Percentiles rank a stretch among this genome's conserved stretches.
Conservation (phyloP, 2,329 filamentous ascomycete species). For the Exophiala mesophila region DNA sequence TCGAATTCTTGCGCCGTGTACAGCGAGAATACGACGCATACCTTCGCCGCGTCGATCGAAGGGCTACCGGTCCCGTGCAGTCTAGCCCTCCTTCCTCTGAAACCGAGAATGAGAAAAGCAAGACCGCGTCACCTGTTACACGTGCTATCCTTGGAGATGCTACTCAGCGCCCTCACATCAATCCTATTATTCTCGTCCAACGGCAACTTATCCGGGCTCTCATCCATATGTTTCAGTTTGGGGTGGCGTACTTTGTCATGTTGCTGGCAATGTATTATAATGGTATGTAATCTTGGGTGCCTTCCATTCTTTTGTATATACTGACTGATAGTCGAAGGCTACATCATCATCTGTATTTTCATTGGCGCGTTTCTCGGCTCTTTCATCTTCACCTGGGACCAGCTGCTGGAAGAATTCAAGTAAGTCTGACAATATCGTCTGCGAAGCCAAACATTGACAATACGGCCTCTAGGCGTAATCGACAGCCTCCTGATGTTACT, state of each 20-base stretch:
- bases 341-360: conserved; percentile 76
- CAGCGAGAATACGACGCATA: conserved; percentile 68
- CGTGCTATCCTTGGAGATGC: neutral
- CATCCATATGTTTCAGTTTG: conserved; percentile 44
- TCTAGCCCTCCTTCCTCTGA: neutral
- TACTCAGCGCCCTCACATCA: neutral
- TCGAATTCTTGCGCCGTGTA: conserved; percentile 67
- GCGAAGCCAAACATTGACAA: neutral
- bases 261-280: conserved; percentile 61
- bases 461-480: neutral
- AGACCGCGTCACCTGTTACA: neutral
- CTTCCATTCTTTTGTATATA: neutral
- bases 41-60: conserved; percentile 29
- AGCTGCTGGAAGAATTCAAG: conserved; percentile 4
- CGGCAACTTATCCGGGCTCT: neutral
- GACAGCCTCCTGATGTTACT: neutral
- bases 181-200: neutral
- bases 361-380: conserved; percentile 68
- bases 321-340: conserved; percentile 38
- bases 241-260: conserved; percentile 76
- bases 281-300: conserved; percentile 32
- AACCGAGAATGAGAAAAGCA: neutral
- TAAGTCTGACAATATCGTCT: conserved; percentile 1
- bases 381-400: conserved; percentile 65
- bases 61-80: neutral